These are phyloP conservation scores for Alternaria alternata DNA, from an alignment of 2,329 filamentous ascomycete species.

Conservation along the genomic window DNA sequence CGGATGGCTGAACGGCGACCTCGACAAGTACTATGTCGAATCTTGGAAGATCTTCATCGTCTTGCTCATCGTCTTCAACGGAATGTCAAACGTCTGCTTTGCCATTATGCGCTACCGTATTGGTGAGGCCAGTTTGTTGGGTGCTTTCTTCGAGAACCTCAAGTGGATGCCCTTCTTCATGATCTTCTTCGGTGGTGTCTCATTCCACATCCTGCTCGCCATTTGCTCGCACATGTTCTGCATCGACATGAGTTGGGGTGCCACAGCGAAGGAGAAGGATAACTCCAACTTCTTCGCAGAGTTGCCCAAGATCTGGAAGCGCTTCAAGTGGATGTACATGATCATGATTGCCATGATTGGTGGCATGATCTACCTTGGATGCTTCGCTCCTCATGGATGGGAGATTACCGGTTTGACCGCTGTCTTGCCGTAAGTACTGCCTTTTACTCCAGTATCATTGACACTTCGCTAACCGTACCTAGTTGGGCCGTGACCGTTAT, in stretches of 20 bases:
- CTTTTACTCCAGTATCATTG: background rate
- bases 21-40: constrained; percentile 81
- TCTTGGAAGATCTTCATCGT: constrained; percentile 72
- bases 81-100: constrained; percentile 65
- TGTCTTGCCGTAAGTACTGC: constrained; percentile 65
- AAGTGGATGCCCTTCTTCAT: constrained; percentile 72
- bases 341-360: constrained; percentile 69
- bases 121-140: constrained; percentile 61
- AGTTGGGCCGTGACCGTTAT: constrained; percentile 69
- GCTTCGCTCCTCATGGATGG: constrained; percentile 70
- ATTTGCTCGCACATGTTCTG: constrained; percentile 83
- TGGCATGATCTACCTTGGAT: constrained; percentile 72
- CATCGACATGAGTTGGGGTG: constrained; percentile 85
- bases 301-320: constrained; percentile 78
- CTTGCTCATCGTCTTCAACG: constrained; percentile 70
- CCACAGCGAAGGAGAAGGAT: constrained; percentile 82
- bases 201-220: constrained; percentile 79
- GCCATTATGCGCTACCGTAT: constrained; percentile 69
- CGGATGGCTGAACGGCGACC: constrained; percentile 74
- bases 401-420: constrained; percentile 63
- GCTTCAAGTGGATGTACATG: constrained; percentile 72
- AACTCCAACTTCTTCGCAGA: constrained; percentile 87
- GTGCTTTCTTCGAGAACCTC: constrained; percentile 63
- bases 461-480: constrained; percentile 4
- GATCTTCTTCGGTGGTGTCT: constrained; percentile 82